Evolutionary conservation across 257 asterid species (phyloP).

Genomic region (Knoxia roxburghii): DNA sequence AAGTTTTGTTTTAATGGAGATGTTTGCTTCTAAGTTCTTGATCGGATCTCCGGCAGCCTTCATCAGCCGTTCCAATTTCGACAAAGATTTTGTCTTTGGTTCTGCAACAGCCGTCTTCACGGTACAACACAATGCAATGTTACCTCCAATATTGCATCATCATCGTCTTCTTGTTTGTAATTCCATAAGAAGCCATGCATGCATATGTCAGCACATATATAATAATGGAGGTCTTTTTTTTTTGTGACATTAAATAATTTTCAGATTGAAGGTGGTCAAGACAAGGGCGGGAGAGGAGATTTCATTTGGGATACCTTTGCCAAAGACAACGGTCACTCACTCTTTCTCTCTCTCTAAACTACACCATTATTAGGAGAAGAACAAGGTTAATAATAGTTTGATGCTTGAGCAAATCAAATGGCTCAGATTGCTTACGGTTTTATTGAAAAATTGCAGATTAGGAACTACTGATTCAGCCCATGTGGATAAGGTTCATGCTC

Average conservation of each 20-base stretch:
- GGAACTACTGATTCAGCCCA: slow-evolving; percentile 4
- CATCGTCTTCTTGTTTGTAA: too few relatives aligned
- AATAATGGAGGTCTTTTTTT: too few relatives aligned
- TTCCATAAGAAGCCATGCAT: not conserved
- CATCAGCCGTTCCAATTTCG: not conserved
- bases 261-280: not conserved
- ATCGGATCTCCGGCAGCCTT: not conserved
- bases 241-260: not conserved
- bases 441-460: too few relatives aligned
- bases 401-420: too few relatives aligned
- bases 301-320: slow-evolving; percentile 4
- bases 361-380: too few relatives aligned
- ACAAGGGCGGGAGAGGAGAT: not conserved
- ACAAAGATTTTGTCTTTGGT: not conserved
- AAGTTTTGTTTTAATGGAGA: too few relatives aligned
- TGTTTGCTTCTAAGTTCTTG: too few relatives aligned
- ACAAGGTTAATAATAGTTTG: too few relatives aligned
- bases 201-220: not conserved
- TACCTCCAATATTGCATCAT: too few relatives aligned
- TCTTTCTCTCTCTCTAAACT: too few relatives aligned
- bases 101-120: not conserved
- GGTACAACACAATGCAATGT: too few relatives aligned
- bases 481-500: not conserved
- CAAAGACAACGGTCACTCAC: not conserved
- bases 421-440: too few relatives aligned